phyloP scores from a whole-genome alignment of 768 basidiomycete species.

The Macrocybe gigantea region DNA sequence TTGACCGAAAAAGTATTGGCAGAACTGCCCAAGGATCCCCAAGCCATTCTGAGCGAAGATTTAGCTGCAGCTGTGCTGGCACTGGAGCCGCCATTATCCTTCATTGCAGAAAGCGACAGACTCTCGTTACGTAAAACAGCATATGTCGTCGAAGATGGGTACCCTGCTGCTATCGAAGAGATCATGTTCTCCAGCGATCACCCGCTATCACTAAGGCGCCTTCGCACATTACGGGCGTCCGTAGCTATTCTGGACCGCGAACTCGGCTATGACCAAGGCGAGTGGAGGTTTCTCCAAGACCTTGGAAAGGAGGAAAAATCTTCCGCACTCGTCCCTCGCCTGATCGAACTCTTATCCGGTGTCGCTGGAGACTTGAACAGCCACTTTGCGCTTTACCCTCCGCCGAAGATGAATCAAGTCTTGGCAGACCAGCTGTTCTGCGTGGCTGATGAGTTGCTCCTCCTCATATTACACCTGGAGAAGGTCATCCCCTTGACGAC shows the following conservation, averaged over 20 bases:
- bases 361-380: conserved; percentile 47
- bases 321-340: conserved; percentile 51
- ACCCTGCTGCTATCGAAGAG: conserved; percentile 59
- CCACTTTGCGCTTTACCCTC: conserved; percentile 40
- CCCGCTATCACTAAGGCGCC: conserved; percentile 44
- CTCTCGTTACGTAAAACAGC: conserved; percentile 56
- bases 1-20: conserved; percentile 66
- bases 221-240: conserved; percentile 61
- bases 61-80: conserved; percentile 54
- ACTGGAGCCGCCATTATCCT: conserved; percentile 53
- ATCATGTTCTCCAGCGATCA: conserved; percentile 41
- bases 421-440: conserved; percentile 51
- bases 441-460: conserved; percentile 47
- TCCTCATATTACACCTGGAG: conserved; percentile 42
- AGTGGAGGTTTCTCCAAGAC: conserved; percentile 47
- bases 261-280: conserved; percentile 45
- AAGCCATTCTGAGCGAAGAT: conserved; percentile 51
- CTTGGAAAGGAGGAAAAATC: conserved; percentile 53
- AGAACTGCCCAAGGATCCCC: conserved; percentile 55
- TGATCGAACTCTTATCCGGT: conserved; percentile 45
- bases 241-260: conserved; percentile 51
- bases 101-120: conserved; percentile 56
- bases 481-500: conserved; percentile 44
- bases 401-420: conserved; percentile 30
- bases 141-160: conserved; percentile 61